Evolutionary conservation across 2,329 filamentous ascomycete species (phyloP).

Genomic region (Ceratocystis diversiconidia): DNA sequence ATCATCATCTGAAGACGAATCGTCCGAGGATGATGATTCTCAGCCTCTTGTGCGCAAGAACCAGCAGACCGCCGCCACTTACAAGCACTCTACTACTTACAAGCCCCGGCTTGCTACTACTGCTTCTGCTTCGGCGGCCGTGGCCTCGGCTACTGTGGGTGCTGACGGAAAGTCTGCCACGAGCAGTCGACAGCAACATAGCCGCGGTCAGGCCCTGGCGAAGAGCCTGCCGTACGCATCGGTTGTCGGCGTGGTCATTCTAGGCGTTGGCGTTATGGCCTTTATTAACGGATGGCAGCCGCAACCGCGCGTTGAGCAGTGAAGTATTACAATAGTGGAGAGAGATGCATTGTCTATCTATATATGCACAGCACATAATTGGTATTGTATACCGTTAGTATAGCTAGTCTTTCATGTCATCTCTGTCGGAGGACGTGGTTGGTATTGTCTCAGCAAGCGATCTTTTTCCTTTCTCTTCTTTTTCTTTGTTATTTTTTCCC

Average conservation of each 20-base stretch:
- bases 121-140: background rate
- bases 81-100: too few species aligned
- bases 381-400: background rate
- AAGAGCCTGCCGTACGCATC: constrained; percentile 61
- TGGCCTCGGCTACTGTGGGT: background rate
- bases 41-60: background rate
- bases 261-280: constrained; percentile 74
- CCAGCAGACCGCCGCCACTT: background rate
- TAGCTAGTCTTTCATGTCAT: background rate
- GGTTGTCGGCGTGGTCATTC: constrained; percentile 66
- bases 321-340: background rate
- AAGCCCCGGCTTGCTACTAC: too few species aligned
- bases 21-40: constrained; percentile 5
- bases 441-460: background rate
- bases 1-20: constrained; percentile 9
- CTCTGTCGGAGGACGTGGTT: background rate
- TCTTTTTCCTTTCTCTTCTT: background rate
- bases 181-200: constrained; percentile 9
- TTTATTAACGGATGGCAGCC: constrained; percentile 72
- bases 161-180: background rate
- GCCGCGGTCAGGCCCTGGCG: constrained; percentile 24
- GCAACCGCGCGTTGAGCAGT: constrained; percentile 24
- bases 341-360: background rate
- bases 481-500: background rate
- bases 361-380: background rate